These are phyloP conservation scores for Tillandsia fasciculata DNA, from an alignment of 176 grass and related monocot species.

Conservation along the genomic window DNA sequence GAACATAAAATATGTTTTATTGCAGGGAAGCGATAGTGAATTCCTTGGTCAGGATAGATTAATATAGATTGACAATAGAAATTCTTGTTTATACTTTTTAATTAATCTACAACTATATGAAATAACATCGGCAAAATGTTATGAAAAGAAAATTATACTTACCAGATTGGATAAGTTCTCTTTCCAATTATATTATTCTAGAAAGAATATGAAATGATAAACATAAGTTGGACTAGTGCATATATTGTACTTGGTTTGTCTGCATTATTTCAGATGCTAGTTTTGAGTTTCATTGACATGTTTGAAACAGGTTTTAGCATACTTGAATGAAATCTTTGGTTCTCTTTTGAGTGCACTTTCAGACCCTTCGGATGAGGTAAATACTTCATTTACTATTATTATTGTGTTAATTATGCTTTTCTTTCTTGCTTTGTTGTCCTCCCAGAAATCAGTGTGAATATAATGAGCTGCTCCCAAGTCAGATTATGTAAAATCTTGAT, in stretches of 20 bases:
- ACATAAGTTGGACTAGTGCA: not conserved
- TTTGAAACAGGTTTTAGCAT: slow-evolving; percentile 72
- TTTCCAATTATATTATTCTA: too few species aligned
- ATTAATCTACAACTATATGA: too few species aligned
- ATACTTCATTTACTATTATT: slow-evolving; percentile 20
- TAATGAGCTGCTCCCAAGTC: too few species aligned
- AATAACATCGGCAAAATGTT: too few species aligned
- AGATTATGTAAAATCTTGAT: too few species aligned
- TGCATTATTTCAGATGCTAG: slow-evolving; percentile 6
- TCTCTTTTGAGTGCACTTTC: slow-evolving; percentile 89
- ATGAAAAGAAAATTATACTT: too few species aligned
- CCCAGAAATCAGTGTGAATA: not conserved
- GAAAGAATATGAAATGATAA: not conserved
- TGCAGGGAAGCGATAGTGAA: too few species aligned
- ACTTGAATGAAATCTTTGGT: slow-evolving; percentile 69
- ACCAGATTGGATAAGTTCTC: too few species aligned
- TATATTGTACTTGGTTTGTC: slow-evolving; percentile 11
- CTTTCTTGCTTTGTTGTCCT: not conserved
- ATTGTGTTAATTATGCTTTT: not conserved
- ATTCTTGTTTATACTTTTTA: too few species aligned
- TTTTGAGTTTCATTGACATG: slow-evolving; percentile 21
- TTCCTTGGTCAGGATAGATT: too few species aligned
- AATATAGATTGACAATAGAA: too few species aligned
- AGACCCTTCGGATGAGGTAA: slow-evolving; percentile 84
- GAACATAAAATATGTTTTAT: too few species aligned